Evolutionary conservation across 441 rosid species (phyloP).

Genomic region (Brassica balearica): DNA sequence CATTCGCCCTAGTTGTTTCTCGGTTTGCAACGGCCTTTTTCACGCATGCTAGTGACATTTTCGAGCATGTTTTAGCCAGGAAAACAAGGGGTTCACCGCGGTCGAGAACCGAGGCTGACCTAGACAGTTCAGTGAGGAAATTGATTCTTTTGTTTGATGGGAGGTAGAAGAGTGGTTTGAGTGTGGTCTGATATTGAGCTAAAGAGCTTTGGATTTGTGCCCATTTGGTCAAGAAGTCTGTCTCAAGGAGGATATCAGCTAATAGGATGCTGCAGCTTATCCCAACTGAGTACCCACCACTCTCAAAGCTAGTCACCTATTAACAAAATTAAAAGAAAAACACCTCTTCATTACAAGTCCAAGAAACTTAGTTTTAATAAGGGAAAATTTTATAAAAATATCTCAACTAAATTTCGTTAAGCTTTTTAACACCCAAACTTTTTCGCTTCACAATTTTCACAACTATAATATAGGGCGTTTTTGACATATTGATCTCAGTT

Average conservation of each 20-base stretch:
- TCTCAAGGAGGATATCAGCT: constrained; percentile 55
- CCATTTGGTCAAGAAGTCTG: constrained; percentile 67
- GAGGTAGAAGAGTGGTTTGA: constrained; percentile 60
- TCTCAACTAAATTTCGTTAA: no score
- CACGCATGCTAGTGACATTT: constrained; percentile 43
- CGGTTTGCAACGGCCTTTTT: constrained; percentile 47
- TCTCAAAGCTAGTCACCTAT: constrained; percentile 78
- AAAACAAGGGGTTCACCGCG: constrained; percentile 45
- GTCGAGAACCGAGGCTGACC: constrained; percentile 47
- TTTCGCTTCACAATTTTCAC: no score
- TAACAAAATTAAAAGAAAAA: neutral
- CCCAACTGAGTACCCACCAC: constrained; percentile 87
- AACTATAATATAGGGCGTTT: no score
- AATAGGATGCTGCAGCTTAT: constrained; percentile 74
- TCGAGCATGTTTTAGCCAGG: constrained; percentile 40
- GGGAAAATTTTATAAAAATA: no score
- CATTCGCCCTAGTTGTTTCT: constrained; percentile 29
- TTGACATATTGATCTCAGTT: no score
- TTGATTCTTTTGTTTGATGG: constrained; percentile 46
- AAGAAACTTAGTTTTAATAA: neutral
- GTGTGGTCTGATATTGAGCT: constrained; percentile 24
- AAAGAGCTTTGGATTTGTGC: constrained; percentile 54
- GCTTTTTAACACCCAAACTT: no score
- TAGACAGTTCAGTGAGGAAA: constrained; percentile 8
- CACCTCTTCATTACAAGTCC: constrained; percentile 5